Base-by-base conservation (phyloP, 306 rosid genomes). In the Vigna reflexopilosa region DNA sequence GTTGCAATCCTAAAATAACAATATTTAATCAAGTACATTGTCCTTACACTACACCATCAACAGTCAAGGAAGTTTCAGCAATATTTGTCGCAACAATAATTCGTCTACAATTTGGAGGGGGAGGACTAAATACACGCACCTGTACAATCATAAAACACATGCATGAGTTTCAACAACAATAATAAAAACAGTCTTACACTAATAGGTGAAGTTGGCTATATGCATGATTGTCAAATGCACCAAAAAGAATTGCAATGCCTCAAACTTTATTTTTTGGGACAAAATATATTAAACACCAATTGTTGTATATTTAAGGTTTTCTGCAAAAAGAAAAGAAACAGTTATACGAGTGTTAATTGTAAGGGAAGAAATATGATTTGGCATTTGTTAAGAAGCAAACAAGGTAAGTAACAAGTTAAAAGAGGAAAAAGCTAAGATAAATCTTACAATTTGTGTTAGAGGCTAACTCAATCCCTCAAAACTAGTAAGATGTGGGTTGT, bases 31-130 rank as follows among this genome's bases (percentile, higher is more conserved):
- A 59, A 81, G 81, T 52, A 63, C 72, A 59, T 70, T 49, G 77
- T 52, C 81, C 98, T 91, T 91, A 95, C 98, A 92, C 97, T 47
- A 95, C 98, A 76, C 98, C 98, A 72, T 95, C 98, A 70, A 95
- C 98, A 40, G 98, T 95, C 93, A 95, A 86, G 59, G 98, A 95
- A 81, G 98, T 95, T 90, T 92, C 98, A 73, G 98, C 98, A 81
- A 95, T 95, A 80, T 95, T 95, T 74, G 98, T 92, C 58, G 98
- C 91, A 77, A 91, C 98, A 83, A 95, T 95, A 77, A 95, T 89
- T 78, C 98, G 86, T 85, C 98, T 86, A 85, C 98, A 95, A 83
- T 91, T 87, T 56, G 85, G 93, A 82, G 98, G 98, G 30, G 98
- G 90, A 68, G 93, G 93, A 81, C 87, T 90, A 83, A 92, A 95